These are phyloP conservation scores for Parmales sp. DNA, from an alignment of 108 stramenopile species.

Conservation along the genomic window DNA sequence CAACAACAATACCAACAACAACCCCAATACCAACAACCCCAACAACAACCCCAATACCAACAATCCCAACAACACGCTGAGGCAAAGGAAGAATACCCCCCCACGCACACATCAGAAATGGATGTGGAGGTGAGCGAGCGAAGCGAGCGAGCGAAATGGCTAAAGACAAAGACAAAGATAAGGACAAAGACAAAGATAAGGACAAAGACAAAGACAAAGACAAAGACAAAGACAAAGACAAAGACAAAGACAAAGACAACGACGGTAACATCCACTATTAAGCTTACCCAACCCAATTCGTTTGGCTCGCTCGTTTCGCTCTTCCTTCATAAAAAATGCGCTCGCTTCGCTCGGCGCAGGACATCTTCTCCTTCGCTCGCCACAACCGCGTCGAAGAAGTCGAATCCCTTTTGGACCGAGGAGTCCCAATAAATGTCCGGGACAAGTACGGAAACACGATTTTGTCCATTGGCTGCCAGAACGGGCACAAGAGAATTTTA, in stretches of 20 bases:
- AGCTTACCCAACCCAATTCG: too few species aligned
- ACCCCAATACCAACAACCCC: not conserved
- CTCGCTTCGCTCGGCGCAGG: slow-evolving; percentile 28
- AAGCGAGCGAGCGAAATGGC: not conserved
- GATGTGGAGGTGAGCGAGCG: too few species aligned
- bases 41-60: not conserved
- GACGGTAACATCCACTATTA: too few species aligned
- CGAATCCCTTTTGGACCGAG: slow-evolving; percentile 35
- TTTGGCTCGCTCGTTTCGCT: too few species aligned
- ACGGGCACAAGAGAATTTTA: slow-evolving; percentile 50
- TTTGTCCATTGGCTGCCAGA: slow-evolving; percentile 47
- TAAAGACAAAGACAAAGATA: not conserved
- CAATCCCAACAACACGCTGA: not conserved
- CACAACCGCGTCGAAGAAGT: slow-evolving; percentile 47
- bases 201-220: not conserved
- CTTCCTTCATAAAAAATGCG: too few species aligned
- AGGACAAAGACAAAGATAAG: not conserved
- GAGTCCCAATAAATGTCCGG: slow-evolving; percentile 43
- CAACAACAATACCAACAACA: not conserved
- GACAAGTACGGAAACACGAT: slow-evolving; percentile 56
- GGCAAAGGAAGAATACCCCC: slow-evolving; percentile 10
- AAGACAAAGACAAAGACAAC: too few species aligned
- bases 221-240: too few species aligned
- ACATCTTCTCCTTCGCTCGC: slow-evolving; percentile 49
- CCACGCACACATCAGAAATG: too few species aligned